Percentiles rank a stretch among this genome's conserved stretches.
These are phyloP conservation scores for Trichaptum fuscoviolaceum DNA, from an alignment of 768 basidiomycete species.

Conservation along the genomic window DNA sequence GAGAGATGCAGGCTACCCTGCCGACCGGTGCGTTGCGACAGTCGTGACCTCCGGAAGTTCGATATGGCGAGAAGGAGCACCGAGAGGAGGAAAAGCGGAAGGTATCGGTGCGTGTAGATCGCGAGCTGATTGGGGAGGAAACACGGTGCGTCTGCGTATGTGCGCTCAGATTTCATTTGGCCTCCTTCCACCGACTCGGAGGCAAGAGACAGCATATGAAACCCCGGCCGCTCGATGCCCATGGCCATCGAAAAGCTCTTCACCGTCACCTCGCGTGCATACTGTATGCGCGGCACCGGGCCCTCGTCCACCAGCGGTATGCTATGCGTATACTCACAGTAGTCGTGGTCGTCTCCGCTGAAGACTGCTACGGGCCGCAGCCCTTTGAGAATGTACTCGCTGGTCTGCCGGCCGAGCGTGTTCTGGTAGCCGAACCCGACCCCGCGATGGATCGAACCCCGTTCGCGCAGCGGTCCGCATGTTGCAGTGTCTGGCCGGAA, in stretches of 20 bases:
- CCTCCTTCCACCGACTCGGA: constrained; percentile 25
- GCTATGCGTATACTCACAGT: constrained; percentile 72
- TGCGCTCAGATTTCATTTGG: constrained; percentile 28
- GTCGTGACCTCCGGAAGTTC: constrained; percentile 29
- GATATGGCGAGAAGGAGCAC: constrained; percentile 42
- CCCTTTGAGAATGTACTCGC: constrained; percentile 57
- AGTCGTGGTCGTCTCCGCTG: constrained; percentile 95
- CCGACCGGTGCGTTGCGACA: constrained; percentile 8
- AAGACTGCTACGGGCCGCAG: constrained; percentile 67
- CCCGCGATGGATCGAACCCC: constrained; percentile 66
- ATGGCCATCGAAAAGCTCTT: constrained; percentile 90
- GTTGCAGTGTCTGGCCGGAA: constrained; percentile 57
- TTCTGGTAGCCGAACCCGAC: constrained; percentile 83
- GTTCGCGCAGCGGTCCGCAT: constrained; percentile 79
- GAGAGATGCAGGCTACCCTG: constrained; percentile 6
- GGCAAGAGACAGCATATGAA: constrained; percentile 80
- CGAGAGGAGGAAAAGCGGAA: constrained; percentile 61
- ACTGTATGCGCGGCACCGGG: constrained; percentile 16
- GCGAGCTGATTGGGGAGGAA: constrained; percentile 78
- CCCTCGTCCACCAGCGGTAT: constrained; percentile 19
- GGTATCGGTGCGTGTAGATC: constrained; percentile 70
- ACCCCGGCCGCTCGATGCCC: constrained; percentile 80
- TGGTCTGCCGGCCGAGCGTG: constrained; percentile 61
- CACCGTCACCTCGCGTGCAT: constrained; percentile 72
- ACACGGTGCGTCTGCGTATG: constrained; percentile 63